Percentiles rank a stretch among this genome's conserved stretches.
phyloP scores from a whole-genome alignment of 2,329 filamentous ascomycete species.

The Leptodontidium sp. region DNA sequence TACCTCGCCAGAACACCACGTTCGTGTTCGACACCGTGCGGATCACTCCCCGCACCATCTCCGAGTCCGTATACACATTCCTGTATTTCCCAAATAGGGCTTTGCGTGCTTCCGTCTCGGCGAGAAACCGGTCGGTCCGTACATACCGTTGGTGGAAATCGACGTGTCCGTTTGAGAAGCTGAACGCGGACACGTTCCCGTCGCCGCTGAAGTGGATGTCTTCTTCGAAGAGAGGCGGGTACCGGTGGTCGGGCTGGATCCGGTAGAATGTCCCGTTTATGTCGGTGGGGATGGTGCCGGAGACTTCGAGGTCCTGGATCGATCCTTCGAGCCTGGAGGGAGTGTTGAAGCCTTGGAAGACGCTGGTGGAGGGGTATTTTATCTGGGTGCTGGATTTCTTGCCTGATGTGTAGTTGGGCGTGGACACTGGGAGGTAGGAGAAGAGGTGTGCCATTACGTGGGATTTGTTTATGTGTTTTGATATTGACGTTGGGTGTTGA shows the following conservation, averaged over 20 bases:
- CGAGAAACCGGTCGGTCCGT: conserved; percentile 44
- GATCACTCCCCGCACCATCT: conserved; percentile 62
- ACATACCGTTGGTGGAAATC: conserved; percentile 47
- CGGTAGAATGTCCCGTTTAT: conserved; percentile 56
- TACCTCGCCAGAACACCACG: conserved; percentile 64
- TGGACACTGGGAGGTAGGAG: conserved; percentile 28
- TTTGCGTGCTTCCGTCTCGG: conserved; percentile 39
- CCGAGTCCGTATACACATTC: conserved; percentile 64
- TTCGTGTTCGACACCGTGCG: conserved; percentile 67
- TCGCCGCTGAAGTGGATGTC: conserved; percentile 52
- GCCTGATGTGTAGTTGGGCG: conserved; percentile 34
- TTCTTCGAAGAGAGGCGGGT: conserved; percentile 62
- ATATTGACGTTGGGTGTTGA: neutral
- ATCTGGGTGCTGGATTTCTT: conserved; percentile 32
- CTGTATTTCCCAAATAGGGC: conserved; percentile 62
- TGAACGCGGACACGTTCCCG: conserved; percentile 46
- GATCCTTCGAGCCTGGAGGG: conserved; percentile 52
- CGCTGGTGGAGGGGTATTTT: conserved; percentile 36
- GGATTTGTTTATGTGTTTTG: neutral
- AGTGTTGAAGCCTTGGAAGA: conserved; percentile 52
- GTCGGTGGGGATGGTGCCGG: conserved; percentile 51
- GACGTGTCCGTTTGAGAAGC: conserved; percentile 44
- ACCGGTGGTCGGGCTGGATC: conserved; percentile 56
- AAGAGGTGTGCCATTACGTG: conserved; percentile 38
- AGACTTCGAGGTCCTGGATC: conserved; percentile 51